phyloP scores from a whole-genome alignment of 1,139 yeast genomes.

The Suzukiozyma palmioleophila region DNA sequence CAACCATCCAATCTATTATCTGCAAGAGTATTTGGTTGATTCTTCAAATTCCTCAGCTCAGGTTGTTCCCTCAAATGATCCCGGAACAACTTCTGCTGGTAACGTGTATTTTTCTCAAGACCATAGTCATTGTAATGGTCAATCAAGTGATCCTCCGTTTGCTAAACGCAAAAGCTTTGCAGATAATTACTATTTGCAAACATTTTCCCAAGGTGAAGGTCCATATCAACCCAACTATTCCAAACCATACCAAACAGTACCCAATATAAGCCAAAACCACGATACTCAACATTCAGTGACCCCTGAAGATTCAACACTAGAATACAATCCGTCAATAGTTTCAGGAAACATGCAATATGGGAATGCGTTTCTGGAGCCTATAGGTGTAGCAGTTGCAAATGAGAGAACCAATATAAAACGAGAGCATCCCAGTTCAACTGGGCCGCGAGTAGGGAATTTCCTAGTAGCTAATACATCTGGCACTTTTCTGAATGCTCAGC shows the following conservation, averaged over 20 bases:
- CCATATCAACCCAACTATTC: no score
- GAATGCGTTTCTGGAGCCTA: not conserved
- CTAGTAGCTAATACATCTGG: no score
- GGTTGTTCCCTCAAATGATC: not conserved
- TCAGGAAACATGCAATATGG: not conserved
- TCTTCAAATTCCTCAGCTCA: not conserved
- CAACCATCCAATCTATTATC: not conserved
- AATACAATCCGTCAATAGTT: not conserved
- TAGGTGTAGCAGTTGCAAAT: not conserved
- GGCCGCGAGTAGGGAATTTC: not conserved
- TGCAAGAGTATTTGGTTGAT: not conserved
- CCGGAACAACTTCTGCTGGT: not conserved
- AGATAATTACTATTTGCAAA: not conserved
- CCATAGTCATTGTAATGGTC: no score
- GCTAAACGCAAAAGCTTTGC: not conserved
- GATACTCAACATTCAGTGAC: not conserved
- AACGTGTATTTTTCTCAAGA: no score
- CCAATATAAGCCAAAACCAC: not conserved
- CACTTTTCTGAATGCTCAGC: no score
- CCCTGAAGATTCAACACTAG: not conserved
- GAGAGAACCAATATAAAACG: not conserved
- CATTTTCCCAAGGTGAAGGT: not conserved
- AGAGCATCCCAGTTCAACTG: not conserved
- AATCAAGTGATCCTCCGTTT: no score
- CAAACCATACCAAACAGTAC: no score